Evolutionary conservation across 1,139 yeast genomes (phyloP).

Genomic region (Magnusiomyces paraingens): DNA sequence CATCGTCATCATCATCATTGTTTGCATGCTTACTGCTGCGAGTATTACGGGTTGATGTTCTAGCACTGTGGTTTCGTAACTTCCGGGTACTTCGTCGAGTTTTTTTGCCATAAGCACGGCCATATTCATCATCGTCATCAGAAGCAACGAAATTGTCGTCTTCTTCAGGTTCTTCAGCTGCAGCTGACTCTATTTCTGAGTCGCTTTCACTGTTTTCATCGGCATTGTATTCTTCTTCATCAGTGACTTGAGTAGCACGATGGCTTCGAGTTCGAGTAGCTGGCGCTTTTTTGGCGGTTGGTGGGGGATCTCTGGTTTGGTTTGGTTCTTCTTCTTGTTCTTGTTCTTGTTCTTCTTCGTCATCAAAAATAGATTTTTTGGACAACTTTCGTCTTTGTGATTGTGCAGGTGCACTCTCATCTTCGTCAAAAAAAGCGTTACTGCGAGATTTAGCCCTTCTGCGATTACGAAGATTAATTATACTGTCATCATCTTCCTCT

Average conservation of each 20-base stretch:
- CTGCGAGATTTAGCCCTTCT: constrained; percentile 10
- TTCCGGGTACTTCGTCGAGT: constrained; percentile 33
- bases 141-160: constrained; percentile 16
- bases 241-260: constrained; percentile 10
- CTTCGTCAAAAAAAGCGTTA: constrained; percentile 13
- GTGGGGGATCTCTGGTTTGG: neutral
- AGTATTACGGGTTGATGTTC: constrained; percentile 12
- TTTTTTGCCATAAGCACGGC: constrained; percentile 13
- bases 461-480: constrained; percentile 11
- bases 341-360: constrained; percentile 13
- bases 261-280: constrained; percentile 1
- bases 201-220: constrained; percentile 18
- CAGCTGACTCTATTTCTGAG: constrained; percentile 7
- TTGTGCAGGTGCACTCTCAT: constrained; percentile 12
- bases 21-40: constrained; percentile 19
- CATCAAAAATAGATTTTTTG: constrained; percentile 14
- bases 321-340: neutral
- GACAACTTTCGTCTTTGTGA: constrained; percentile 12
- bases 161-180: neutral
- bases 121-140: constrained; percentile 23
- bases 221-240: constrained; percentile 18
- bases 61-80: constrained; percentile 22
- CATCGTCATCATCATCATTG: constrained; percentile 34
- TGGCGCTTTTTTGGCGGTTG: neutral
- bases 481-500: constrained; percentile 22